These are phyloP conservation scores for Lithospermum erythrorhizon DNA, from an alignment of 257 asterid genomes.

Conservation along the genomic window DNA sequence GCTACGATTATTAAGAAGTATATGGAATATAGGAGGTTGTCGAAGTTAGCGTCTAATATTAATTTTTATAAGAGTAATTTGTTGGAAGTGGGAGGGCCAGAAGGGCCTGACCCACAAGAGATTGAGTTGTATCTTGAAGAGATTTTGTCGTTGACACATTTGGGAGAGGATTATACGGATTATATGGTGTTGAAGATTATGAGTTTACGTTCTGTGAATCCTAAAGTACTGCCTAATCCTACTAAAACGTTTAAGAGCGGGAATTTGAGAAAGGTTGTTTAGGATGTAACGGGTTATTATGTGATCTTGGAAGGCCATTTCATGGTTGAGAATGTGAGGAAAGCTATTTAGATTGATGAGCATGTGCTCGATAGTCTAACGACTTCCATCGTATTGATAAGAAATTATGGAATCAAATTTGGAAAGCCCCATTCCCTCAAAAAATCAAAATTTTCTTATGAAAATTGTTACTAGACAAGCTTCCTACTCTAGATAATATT, in stretches of 20 bases:
- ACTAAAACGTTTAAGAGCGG: constrained; percentile 93
- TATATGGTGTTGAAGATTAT: constrained; percentile 76
- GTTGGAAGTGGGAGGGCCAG: constrained; percentile 21
- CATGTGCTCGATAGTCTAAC: constrained; percentile 86
- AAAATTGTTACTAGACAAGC: no score
- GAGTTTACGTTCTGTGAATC: constrained; percentile 73
- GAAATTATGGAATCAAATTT: no score
- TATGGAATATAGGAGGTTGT: constrained; percentile 65
- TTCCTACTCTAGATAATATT: no score
- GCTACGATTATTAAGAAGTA: constrained; percentile 62
- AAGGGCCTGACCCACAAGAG: constrained; percentile 92
- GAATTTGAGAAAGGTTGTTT: constrained; percentile 69
- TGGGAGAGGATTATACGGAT: constrained; percentile 91
- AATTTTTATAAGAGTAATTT: constrained; percentile 67
- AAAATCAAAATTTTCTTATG: no score
- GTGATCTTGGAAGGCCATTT: constrained; percentile 89
- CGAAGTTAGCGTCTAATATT: constrained; percentile 66
- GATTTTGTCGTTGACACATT: constrained; percentile 65
- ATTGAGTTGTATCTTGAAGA: constrained; percentile 83
- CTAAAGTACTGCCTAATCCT: constrained; percentile 73
- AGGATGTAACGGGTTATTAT: constrained; percentile 80
- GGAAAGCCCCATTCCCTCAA: no score
- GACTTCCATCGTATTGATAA: constrained; percentile 95
- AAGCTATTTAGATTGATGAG: constrained; percentile 83
- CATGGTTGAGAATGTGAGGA: constrained; percentile 97